Evolutionary conservation across 768 basidiomycete genomes (phyloP), one percentile per base, ranked within the genome.

Genomic region (Tylopilus sp.): DNA sequence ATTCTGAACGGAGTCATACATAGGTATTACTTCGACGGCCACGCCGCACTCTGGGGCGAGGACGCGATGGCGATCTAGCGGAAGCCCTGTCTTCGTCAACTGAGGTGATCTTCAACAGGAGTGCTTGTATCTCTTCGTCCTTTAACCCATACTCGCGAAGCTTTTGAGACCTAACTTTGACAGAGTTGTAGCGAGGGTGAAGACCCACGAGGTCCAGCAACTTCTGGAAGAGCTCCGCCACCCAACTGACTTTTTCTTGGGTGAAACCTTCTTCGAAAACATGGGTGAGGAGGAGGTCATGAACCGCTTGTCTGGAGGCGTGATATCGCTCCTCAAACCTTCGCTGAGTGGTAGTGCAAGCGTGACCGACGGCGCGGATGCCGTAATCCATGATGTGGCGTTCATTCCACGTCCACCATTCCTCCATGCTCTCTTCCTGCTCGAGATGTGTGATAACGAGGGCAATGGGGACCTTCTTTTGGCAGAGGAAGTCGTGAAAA

Each of bases 381-480:
- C 54, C 57, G 28, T 51, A 60, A 3, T 49, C 47, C 4, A 39
- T 8, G 43, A 71, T 61, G 22, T 62, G 55, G 22, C 30, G 12
- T 8, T 51, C n/a, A 42, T 71, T 73, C 10, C 53, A 18, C 9
- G 12, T 26, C 71, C 72, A 72, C 72, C 72, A 71, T 12, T 53
- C 40, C 5, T 71, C 71, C 70, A 72, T 73, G 13, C 57, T 51
- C 18, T 68, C 59, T 54, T 68, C 68, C 6, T 67, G 61, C 47
- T 72, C 72, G 43, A 72, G 66, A 20, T 71, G 64, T 5, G 71
- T 71, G 48, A 71, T 28, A 43, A 72, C 60, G 22, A 71, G 50
- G 1, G 66, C 65, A 33, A 68, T 41, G 9, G 68, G 66, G 3
- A 72, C 68, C 11, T 67, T 63, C 44, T 55, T 59, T 31, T 72